Evolutionary conservation across 345 rosid species (phyloP).

Genomic region (Euphorbia tirucalli): DNA sequence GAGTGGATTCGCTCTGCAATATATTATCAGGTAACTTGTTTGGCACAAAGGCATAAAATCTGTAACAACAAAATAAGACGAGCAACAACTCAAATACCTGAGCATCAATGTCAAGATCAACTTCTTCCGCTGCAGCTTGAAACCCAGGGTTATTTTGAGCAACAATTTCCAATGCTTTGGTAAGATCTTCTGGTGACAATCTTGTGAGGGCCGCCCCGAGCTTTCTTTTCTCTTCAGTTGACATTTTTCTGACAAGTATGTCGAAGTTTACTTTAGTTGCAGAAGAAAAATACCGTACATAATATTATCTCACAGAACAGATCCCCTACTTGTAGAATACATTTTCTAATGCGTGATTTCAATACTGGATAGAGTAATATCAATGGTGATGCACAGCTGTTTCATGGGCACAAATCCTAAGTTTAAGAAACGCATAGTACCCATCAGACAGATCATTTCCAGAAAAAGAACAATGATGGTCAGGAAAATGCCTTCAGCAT

Average conservation of each 20-base stretch:
- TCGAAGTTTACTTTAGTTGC: not conserved
- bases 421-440: not conserved
- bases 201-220: slow-evolving; percentile 64
- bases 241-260: slow-evolving; percentile 50
- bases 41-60: too few species aligned
- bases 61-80: not conserved
- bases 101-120: slow-evolving; percentile 84
- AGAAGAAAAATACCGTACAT: not conserved
- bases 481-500: not conserved
- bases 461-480: not conserved
- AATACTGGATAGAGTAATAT: too few species aligned
- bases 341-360: too few species aligned
- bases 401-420: not conserved
- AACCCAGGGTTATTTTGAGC: slow-evolving; percentile 71
- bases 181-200: slow-evolving; percentile 76
- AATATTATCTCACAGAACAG: not conserved
- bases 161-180: slow-evolving; percentile 72
- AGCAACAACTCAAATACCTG: slow-evolving; percentile 39
- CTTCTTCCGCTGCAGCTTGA: slow-evolving; percentile 66
- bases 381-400: not conserved
- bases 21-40: not conserved
- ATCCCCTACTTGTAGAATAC: not conserved
- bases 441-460: too few species aligned
- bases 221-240: slow-evolving; percentile 73
- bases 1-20: slow-evolving; percentile 73